phyloP scores from a whole-genome alignment of 352 stramenopile genomes.

The Phytophthora podocarpi region DNA sequence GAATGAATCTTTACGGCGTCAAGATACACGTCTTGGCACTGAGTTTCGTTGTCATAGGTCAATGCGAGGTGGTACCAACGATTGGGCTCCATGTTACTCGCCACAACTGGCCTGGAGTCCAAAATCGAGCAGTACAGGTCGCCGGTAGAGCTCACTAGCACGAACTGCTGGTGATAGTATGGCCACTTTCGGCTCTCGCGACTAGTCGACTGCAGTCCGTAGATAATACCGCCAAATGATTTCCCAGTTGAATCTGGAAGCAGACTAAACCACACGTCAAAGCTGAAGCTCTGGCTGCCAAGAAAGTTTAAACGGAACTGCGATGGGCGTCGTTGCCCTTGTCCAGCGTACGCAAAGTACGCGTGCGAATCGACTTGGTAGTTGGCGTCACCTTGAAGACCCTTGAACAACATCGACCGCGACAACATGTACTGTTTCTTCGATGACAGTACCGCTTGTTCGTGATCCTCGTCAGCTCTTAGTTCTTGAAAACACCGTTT shows the following conservation, averaged over 20 bases:
- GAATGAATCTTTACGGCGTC: slow-evolving; percentile 35
- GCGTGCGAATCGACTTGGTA: slow-evolving; percentile 11
- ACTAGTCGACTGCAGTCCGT: slow-evolving; percentile 45
- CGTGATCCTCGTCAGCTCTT: neutral
- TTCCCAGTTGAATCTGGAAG: slow-evolving; percentile 4
- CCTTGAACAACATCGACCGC: slow-evolving; percentile 18
- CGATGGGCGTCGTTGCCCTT: neutral
- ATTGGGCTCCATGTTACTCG: slow-evolving; percentile 14
- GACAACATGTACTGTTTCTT: slow-evolving; percentile 21
- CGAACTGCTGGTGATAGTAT: slow-evolving; percentile 49
- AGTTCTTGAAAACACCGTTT: neutral
- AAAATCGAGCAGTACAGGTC: slow-evolving; percentile 54
- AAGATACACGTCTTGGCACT: slow-evolving; percentile 35
- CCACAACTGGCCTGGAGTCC: slow-evolving; percentile 27
- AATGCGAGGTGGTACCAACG: slow-evolving; percentile 53
- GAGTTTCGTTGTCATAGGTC: slow-evolving; percentile 29
- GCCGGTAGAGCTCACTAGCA: slow-evolving; percentile 35
- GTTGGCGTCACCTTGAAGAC: neutral
- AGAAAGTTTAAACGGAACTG: slow-evolving; percentile 4
- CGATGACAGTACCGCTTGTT: neutral
- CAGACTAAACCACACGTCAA: slow-evolving; percentile 46
- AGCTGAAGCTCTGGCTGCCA: slow-evolving; percentile 24
- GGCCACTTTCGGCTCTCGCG: slow-evolving; percentile 31
- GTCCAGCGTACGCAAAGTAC: neutral
- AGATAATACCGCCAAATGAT: slow-evolving; percentile 42